Percentiles rank a stretch among this genome's conserved stretches.
These are phyloP conservation scores for Litsea cubeba DNA, from an alignment of 164 flowering plant genomes.

Conservation along the genomic window DNA sequence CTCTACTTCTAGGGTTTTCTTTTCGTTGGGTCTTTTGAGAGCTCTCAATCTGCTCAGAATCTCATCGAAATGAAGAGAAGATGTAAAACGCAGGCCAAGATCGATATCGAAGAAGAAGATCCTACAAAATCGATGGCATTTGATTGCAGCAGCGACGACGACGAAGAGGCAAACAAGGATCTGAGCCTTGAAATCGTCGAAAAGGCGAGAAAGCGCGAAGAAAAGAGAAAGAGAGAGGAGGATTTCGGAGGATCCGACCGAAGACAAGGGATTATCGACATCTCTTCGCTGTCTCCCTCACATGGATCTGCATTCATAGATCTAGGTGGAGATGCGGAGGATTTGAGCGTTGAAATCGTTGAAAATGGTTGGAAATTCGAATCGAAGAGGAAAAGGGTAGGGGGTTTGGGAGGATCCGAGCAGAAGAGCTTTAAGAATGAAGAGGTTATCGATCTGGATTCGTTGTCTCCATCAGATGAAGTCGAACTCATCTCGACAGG, in stretches of 20 bases:
- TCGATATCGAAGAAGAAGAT: neutral
- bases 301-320: too few relatives aligned
- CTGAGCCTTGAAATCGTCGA: conserved; percentile 1
- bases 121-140: neutral
- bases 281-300: too few relatives aligned
- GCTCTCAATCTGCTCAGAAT: neutral
- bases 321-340: conserved; percentile 54
- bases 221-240: neutral
- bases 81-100: neutral
- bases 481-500: neutral
- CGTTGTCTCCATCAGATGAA: neutral
- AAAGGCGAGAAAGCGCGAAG: neutral
- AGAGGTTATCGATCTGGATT: neutral
- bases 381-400: conserved; percentile 20
- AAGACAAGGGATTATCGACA: neutral
- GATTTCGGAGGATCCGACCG: neutral
- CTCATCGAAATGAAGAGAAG: neutral
- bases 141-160: neutral
- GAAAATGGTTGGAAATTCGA: conserved; percentile 42
- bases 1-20: neutral
- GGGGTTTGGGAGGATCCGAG: conserved; percentile 2
- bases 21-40: neutral
- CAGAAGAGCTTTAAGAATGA: neutral
- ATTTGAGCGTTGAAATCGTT: conserved; percentile 53
- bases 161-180: neutral